Conservation (phyloP, 768 basidiomycete genomes). For the Kwoniella botswanensis region DNA sequence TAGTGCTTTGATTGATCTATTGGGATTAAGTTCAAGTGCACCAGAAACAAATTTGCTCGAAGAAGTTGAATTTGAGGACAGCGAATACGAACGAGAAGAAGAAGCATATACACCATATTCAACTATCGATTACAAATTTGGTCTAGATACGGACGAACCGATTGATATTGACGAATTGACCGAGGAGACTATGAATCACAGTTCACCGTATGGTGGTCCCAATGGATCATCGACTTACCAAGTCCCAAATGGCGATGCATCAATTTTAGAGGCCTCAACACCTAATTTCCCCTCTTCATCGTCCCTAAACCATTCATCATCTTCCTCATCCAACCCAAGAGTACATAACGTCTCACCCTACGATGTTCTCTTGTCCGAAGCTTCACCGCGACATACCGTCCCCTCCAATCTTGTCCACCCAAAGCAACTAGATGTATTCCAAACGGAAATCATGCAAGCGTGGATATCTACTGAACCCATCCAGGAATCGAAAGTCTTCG, state of each 20-base stretch:
- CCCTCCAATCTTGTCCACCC: slow-evolving; percentile 16
- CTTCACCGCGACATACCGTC: slow-evolving; percentile 29
- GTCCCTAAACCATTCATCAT: not conserved
- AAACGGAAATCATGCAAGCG: slow-evolving; percentile 27
- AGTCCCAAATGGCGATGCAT: too few species aligned
- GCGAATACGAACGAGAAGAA: not conserved
- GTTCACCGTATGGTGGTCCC: not conserved
- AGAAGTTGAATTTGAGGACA: not conserved
- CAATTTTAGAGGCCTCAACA: too few species aligned
- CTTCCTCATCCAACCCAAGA: not conserved
- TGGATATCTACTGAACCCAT: slow-evolving; percentile 41
- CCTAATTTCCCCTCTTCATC: not conserved
- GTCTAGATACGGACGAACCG: slow-evolving; percentile 4
- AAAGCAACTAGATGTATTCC: slow-evolving; percentile 22
- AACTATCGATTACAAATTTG: slow-evolving; percentile 5
- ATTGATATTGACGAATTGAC: not conserved
- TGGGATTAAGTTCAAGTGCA: not conserved
- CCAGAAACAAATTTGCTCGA: not conserved
- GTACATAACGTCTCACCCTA: slow-evolving; percentile 31
- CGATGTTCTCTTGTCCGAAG: slow-evolving; percentile 21
- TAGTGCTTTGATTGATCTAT: not conserved
- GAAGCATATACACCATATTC: not conserved
- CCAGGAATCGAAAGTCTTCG: slow-evolving; percentile 19
- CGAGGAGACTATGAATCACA: not conserved
- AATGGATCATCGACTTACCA: not conserved